phyloP scores from a whole-genome alignment of 176 grass and related monocot genomes.

The Ampelocalamus luodianensis region DNA sequence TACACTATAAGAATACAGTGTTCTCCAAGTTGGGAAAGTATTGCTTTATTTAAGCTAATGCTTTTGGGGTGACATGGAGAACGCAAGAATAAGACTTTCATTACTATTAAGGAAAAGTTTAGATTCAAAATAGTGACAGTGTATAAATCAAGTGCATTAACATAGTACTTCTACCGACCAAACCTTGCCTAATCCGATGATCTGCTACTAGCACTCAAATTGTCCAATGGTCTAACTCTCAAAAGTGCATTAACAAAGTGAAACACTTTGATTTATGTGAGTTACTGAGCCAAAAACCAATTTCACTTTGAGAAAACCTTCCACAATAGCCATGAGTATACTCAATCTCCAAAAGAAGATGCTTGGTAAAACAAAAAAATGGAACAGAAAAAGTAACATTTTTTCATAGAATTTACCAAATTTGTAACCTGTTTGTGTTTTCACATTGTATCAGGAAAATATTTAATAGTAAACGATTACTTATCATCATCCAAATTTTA shows the following conservation, averaged over 20 bases:
- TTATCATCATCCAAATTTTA: neutral
- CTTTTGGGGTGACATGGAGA: neutral
- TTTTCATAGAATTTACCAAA: neutral
- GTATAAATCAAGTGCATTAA: neutral
- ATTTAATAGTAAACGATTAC: neutral
- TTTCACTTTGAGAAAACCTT: constrained; percentile 1
- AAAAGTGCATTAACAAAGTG: neutral
- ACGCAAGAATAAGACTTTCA: neutral
- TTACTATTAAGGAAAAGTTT: neutral
- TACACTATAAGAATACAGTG: neutral
- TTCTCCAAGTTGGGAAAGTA: neutral
- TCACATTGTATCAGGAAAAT: neutral
- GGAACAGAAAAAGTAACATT: neutral
- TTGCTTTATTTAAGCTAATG: neutral
- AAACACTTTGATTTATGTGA: neutral
- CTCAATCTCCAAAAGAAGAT: neutral
- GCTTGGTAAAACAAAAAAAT: constrained; percentile 20
- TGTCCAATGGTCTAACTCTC: neutral
- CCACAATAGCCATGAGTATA: neutral
- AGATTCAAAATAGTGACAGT: neutral
- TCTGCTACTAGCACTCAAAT: neutral
- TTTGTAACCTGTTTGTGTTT: neutral
- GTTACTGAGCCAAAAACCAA: neutral
- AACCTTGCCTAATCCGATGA: constrained; percentile 7
- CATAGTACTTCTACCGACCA: neutral